A percentile compares a stretch with the other conserved stretches of the same genome.
Evolutionary conservation across 2,329 filamentous ascomycete species (phyloP).

Genomic region (Colletotrichum sp.): DNA sequence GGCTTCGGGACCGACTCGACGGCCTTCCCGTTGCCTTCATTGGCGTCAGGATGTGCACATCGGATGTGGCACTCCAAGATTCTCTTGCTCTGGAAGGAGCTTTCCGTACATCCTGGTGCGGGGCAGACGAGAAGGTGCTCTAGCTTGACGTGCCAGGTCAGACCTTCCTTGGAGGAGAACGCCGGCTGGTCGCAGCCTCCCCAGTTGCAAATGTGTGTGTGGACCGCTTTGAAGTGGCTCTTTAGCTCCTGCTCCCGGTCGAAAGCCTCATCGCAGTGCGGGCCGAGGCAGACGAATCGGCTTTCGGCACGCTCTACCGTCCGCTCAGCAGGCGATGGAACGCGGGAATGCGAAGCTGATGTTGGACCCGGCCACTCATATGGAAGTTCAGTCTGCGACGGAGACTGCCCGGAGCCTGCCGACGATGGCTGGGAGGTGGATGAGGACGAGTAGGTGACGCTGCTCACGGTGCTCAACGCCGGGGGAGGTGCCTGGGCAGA

Average conservation of each 20-base stretch:
- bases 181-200: slow-evolving; percentile 36
- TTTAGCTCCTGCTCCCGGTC: slow-evolving; percentile 27
- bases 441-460: slow-evolving; percentile 26
- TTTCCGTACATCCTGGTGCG: slow-evolving; percentile 40
- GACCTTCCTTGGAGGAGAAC: slow-evolving; percentile 41
- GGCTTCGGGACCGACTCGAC: slow-evolving; percentile 18
- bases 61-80: slow-evolving; percentile 41
- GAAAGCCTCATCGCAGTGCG: slow-evolving; percentile 30
- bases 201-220: slow-evolving; percentile 45
- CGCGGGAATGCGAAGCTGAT: slow-evolving; percentile 21
- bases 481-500: background rate
- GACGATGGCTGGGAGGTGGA: slow-evolving; percentile 29
- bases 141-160: slow-evolving; percentile 48
- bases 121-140: slow-evolving; percentile 50
- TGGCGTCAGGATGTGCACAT: slow-evolving; percentile 35
- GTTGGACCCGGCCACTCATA: slow-evolving; percentile 23
- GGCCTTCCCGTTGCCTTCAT: background rate
- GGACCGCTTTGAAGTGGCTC: slow-evolving; percentile 28
- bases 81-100: slow-evolving; percentile 36
- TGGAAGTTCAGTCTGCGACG: slow-evolving; percentile 31
- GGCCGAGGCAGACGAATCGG: slow-evolving; percentile 30
- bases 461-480: slow-evolving; percentile 30
- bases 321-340: slow-evolving; percentile 27
- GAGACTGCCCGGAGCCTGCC: slow-evolving; percentile 32
- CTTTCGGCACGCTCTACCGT: slow-evolving; percentile 13